phyloP scores from a whole-genome alignment of 73 alveolate species.

The Paramecium tetraurelia region DNA sequence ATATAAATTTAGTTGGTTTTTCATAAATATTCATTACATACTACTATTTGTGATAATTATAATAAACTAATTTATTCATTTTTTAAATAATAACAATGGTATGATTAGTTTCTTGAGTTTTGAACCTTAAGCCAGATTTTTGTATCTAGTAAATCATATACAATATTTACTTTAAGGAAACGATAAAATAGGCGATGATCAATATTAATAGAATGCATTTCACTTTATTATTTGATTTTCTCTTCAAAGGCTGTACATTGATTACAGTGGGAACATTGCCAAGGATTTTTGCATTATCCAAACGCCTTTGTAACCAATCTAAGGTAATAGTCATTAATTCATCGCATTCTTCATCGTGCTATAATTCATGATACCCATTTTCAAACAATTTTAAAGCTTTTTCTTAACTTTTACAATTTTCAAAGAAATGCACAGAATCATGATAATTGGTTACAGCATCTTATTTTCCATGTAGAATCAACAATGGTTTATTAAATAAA shows the following conservation, averaged over 20 bases:
- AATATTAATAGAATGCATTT: not conserved
- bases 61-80: not conserved
- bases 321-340: slow-evolving; percentile 37
- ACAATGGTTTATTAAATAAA: slow-evolving; percentile 51
- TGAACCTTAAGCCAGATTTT: not conserved
- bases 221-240: not conserved
- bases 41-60: not conserved
- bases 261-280: slow-evolving; percentile 23
- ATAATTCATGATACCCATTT: slow-evolving; percentile 61
- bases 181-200: not conserved
- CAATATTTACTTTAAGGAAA: not conserved
- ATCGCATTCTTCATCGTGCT: slow-evolving; percentile 68
- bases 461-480: slow-evolving; percentile 69
- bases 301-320: slow-evolving; percentile 54
- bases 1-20: not conserved
- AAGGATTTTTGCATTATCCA: slow-evolving; percentile 53
- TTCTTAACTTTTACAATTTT: slow-evolving; percentile 59
- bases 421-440: slow-evolving; percentile 63
- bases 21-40: not conserved
- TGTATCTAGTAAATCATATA: not conserved
- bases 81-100: not conserved
- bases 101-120: not conserved
- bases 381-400: slow-evolving; percentile 57
- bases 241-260: not conserved
- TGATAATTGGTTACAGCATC: slow-evolving; percentile 59